A percentile compares a stretch with the other conserved stretches of the same genome.
Conservation (phyloP, 371 early-diverging fungal genomes). For the Mortierella sp. region DNA sequence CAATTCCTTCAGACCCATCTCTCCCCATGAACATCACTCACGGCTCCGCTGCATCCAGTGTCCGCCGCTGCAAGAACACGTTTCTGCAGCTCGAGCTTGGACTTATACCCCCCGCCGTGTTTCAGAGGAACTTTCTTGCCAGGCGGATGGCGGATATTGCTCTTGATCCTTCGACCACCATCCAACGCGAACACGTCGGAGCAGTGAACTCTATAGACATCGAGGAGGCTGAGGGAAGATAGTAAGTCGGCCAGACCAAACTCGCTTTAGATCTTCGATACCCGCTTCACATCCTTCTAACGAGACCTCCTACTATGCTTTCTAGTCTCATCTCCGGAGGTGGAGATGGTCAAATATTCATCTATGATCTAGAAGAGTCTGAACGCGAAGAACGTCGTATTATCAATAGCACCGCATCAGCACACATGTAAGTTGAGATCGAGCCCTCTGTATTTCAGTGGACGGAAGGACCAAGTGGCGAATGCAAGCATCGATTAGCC, state of each 20-base stretch:
- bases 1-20: neutral
- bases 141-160: constrained; percentile 24
- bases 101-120: constrained; percentile 8
- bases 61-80: constrained; percentile 17
- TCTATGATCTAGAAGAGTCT: constrained; percentile 74
- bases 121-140: constrained; percentile 16
- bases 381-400: constrained; percentile 51
- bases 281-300: too few relatives aligned
- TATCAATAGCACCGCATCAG: constrained; percentile 59
- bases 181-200: constrained; percentile 55
- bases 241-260: constrained; percentile 55
- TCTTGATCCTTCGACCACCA: constrained; percentile 36
- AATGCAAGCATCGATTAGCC: too few relatives aligned
- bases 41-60: neutral
- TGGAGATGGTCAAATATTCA: constrained; percentile 70
- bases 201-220: constrained; percentile 66
- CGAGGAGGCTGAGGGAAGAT: constrained; percentile 68
- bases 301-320: too few relatives aligned
- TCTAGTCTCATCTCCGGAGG: constrained; percentile 74
- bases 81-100: constrained; percentile 32
- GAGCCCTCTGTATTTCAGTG: neutral
- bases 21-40: constrained; percentile 11
- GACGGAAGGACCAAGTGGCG: too few relatives aligned
- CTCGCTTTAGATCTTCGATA: too few relatives aligned
- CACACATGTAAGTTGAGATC: constrained; percentile 56